These are phyloP conservation scores for Vigna angularis DNA, from an alignment of 306 rosid species.

Conservation along the genomic window DNA sequence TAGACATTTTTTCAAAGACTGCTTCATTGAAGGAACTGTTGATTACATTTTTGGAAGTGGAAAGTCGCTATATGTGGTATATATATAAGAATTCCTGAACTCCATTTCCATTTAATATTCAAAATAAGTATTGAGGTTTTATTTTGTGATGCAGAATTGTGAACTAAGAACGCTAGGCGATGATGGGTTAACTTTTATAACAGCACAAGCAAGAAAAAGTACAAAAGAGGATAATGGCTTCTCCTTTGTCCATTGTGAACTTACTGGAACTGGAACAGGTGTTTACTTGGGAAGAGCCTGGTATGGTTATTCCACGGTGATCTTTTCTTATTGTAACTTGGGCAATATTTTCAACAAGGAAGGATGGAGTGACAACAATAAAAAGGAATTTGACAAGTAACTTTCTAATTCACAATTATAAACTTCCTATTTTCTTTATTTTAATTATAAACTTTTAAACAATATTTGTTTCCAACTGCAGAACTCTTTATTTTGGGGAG, in stretches of 20 bases:
- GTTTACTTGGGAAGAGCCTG: background rate
- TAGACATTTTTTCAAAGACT: slow-evolving; percentile 36
- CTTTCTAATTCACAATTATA: background rate
- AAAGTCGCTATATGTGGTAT: slow-evolving; percentile 38
- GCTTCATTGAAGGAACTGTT: slow-evolving; percentile 36
- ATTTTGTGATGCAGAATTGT: slow-evolving; percentile 51
- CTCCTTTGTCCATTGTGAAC: slow-evolving; percentile 61
- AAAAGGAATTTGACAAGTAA: slow-evolving; percentile 39
- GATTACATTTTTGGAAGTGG: slow-evolving; percentile 47
- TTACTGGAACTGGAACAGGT: slow-evolving; percentile 43
- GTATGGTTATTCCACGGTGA: background rate
- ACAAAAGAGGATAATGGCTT: slow-evolving; percentile 33
- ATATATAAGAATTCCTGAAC: too few relatives aligned
- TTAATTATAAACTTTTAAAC: too few relatives aligned
- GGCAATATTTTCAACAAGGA: slow-evolving; percentile 16
- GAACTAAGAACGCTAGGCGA: slow-evolving; percentile 42
- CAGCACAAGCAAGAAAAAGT: slow-evolving; percentile 60
- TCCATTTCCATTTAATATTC: too few relatives aligned
- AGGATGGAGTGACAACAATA: slow-evolving; percentile 55
- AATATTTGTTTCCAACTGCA: background rate
- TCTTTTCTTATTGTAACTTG: slow-evolving; percentile 56
- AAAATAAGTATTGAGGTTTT: too few relatives aligned
- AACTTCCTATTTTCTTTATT: too few relatives aligned
- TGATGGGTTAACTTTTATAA: slow-evolving; percentile 40
- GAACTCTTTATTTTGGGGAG: slow-evolving; percentile 52